phyloP scores from a whole-genome alignment of 352 stramenopile genomes.

The Lagenidium giganteum region DNA sequence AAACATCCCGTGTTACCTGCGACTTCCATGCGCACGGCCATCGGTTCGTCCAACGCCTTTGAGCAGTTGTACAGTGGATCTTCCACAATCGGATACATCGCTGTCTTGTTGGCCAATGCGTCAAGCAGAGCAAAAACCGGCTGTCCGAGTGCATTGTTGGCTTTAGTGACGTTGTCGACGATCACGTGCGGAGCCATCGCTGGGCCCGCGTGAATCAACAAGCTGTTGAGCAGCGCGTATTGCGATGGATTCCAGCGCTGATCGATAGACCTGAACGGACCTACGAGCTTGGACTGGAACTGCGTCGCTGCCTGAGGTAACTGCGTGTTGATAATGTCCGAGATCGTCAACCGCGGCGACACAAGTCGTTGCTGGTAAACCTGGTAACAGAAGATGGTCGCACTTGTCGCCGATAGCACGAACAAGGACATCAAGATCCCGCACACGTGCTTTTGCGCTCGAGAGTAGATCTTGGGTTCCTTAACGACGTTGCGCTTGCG shows the following conservation, averaged over 20 bases:
- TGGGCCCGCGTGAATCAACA: constrained; percentile 19
- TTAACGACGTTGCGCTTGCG: constrained; percentile 32
- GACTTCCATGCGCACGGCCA: constrained; percentile 47
- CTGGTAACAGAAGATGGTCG: constrained; percentile 29
- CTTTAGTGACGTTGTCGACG: constrained; percentile 36
- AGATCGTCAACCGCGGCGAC: constrained; percentile 22
- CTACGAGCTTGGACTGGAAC: constrained; percentile 35
- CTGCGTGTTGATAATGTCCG: constrained; percentile 17
- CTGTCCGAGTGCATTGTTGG: constrained; percentile 22
- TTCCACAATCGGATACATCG: constrained; percentile 39
- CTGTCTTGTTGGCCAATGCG: constrained; percentile 27
- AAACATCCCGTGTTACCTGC: constrained; percentile 54
- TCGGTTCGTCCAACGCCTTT: no score
- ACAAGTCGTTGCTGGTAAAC: no score
- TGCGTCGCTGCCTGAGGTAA: constrained; percentile 21
- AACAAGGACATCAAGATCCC: constrained; percentile 27
- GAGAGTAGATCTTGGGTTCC: constrained; percentile 41
- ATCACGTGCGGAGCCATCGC: constrained; percentile 38
- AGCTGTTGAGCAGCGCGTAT: constrained; percentile 22
- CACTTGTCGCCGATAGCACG: constrained; percentile 13
- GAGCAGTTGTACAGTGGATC: constrained; percentile 46
- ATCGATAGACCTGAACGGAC: constrained; percentile 28
- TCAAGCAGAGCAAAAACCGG: constrained; percentile 38
- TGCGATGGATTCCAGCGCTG: no score
- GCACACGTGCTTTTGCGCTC: constrained; percentile 37